Conservation (phyloP, 148 eudicot species). For the Agrostemma githago region DNA sequence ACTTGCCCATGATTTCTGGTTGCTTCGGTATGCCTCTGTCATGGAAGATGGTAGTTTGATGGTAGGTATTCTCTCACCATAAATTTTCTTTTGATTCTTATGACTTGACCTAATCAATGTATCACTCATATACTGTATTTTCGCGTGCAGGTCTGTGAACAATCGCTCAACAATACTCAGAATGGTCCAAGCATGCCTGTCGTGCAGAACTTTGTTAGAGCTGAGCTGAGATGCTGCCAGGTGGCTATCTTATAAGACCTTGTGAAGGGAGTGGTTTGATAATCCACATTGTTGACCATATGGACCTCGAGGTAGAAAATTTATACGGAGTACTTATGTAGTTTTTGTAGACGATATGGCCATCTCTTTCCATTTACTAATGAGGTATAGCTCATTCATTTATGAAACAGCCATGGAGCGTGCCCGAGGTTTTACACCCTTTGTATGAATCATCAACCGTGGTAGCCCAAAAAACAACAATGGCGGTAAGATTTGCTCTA, state of each 20-base stretch:
- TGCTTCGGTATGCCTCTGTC: slow-evolving; percentile 83
- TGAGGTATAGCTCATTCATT: slow-evolving; percentile 1
- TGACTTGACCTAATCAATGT: background rate
- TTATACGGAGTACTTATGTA: background rate
- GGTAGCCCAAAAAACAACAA: slow-evolving; percentile 72
- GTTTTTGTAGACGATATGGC: background rate
- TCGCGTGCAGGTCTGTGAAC: slow-evolving; percentile 67
- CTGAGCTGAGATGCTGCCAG: slow-evolving; percentile 74
- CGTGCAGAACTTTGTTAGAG: slow-evolving; percentile 70
- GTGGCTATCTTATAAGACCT: slow-evolving; percentile 76
- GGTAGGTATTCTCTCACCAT: slow-evolving; percentile 36
- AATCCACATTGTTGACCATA: slow-evolving; percentile 75
- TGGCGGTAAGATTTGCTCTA: slow-evolving; percentile 40
- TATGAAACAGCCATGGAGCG: slow-evolving; percentile 61
- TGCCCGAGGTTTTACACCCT: slow-evolving; percentile 81
- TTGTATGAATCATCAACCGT: slow-evolving; percentile 76
- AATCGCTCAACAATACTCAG: slow-evolving; percentile 83
- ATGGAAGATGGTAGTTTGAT: slow-evolving; percentile 96
- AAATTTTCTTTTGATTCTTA: background rate
- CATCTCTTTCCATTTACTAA: slow-evolving; percentile 10
- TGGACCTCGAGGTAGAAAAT: slow-evolving; percentile 61
- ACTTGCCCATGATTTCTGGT: slow-evolving; percentile 94
- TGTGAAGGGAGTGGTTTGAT: slow-evolving; percentile 88
- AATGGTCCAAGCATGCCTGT: slow-evolving; percentile 83
- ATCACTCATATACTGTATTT: background rate